Evolutionary conservation across 495 filamentous ascomycete species (phyloP), one percentile per base, ranked within the genome.

Genomic region (Aspergillus cristatus): DNA sequence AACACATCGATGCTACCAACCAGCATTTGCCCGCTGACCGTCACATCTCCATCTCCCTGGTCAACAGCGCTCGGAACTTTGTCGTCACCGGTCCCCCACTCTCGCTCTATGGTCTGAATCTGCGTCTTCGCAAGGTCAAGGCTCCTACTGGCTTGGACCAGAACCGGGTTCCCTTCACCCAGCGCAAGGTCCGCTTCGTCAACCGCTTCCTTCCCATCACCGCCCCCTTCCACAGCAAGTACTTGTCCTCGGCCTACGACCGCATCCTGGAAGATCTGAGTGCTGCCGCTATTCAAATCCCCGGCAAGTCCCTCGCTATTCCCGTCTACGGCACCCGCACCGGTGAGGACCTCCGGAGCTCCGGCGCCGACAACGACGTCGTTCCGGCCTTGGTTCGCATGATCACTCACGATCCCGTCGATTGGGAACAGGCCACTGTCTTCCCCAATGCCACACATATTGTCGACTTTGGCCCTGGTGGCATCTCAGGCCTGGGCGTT

Each of bases 141-240:
- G 90, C 93, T 12, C 82, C 93, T 1, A 97, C 93, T 14, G 93
- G 93, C 24, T 71, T 97, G 22, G 93, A 99, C 53, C 91, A 99
- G 65, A 94, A 86, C 45, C 78, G 87, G 37, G 83, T 95, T 31
- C 93, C 93, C 4, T 89, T 84, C 67, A 96, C 90, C 0, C 79
- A 97, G 60, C 79, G 93, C 32, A 99, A 99, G 66, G 70, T 94
- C 38, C 86, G 91, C 49, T 97, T 99, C 50, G 86, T 88, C 37
- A 96, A 94, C 63, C 81, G 91, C 43, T 99, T 99, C 68, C 66
- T 99, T 37, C 93, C 93, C 18, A 97, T 99, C 58, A 95, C 89
- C 1, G 84, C 91, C 7, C 93, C 93, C 6, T 99, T 99, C 69
- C 93, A 99, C 65, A 97, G 91, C 70, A 82, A 82, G 42, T 94